A percentile compares a stretch with the other conserved stretches of the same genome.
phyloP scores from a whole-genome alignment of 2,329 filamentous ascomycete genomes.

The Dactylellina haptotyla region DNA sequence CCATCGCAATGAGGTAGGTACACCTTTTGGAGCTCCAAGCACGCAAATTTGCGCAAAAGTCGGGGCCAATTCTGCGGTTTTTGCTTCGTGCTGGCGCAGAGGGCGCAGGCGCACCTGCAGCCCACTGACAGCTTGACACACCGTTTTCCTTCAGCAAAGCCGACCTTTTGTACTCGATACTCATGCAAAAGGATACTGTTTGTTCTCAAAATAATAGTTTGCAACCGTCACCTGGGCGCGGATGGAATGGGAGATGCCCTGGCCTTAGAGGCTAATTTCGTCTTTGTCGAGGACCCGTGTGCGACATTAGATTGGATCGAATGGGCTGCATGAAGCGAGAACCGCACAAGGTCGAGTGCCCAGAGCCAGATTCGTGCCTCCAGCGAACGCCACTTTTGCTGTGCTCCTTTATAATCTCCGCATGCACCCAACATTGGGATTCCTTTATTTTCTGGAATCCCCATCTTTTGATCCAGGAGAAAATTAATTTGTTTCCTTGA shows the following conservation, averaged over 20 bases:
- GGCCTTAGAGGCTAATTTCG: conserved; percentile 34
- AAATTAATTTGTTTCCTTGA: neutral
- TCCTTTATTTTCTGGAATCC: neutral
- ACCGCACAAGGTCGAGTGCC: conserved; percentile 8
- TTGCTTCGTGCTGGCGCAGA: neutral
- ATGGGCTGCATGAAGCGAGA: conserved; percentile 19
- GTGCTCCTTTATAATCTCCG: conserved; percentile 47
- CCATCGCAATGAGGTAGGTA: no score
- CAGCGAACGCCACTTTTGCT: conserved; percentile 25
- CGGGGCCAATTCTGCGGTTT: neutral
- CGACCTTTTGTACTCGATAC: neutral
- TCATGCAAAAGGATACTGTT: neutral
- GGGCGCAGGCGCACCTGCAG: neutral
- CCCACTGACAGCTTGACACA: neutral
- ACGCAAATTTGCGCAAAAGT: no score
- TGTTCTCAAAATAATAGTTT: conserved; percentile 1
- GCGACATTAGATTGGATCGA: conserved; percentile 28
- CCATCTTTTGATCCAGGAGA: conserved; percentile 1
- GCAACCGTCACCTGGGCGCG: conserved; percentile 16
- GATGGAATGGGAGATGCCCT: neutral
- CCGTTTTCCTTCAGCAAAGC: conserved; percentile 1
- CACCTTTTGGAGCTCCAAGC: no score
- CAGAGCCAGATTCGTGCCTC: conserved; percentile 1
- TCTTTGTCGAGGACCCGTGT: conserved; percentile 28
- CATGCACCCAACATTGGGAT: conserved; percentile 20